Conservation (phyloP, 768 basidiomycete genomes). For the Kwoniella dejecticola region DNA sequence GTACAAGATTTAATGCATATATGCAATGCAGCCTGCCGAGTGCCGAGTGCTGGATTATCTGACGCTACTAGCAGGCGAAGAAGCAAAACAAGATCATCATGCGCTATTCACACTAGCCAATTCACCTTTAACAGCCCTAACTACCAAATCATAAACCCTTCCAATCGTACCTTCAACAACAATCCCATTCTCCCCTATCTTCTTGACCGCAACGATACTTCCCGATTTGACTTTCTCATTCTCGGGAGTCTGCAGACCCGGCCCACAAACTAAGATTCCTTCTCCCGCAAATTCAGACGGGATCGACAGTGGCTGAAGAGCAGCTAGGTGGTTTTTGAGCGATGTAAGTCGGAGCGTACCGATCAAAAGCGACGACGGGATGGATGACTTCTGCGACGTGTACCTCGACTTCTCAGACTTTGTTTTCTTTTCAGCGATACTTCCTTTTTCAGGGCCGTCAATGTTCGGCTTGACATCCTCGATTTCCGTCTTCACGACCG, state of each 20-base stretch:
- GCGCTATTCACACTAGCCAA: conserved; percentile 76
- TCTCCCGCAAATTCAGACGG: conserved; percentile 96
- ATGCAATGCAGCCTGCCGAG: too few relatives aligned
- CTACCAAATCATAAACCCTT: conserved; percentile 82
- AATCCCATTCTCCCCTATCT: conserved; percentile 78
- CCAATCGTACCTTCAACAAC: conserved; percentile 88
- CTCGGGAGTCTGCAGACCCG: conserved; percentile 52
- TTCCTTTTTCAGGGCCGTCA: not conserved
- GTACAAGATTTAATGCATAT: too few relatives aligned
- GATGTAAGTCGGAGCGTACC: conserved; percentile 92
- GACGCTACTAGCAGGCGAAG: too few relatives aligned
- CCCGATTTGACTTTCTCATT: conserved; percentile 39
- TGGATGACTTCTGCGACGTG: conserved; percentile 54
- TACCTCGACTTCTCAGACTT: not conserved
- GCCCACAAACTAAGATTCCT: conserved; percentile 83
- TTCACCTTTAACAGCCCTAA: conserved; percentile 83
- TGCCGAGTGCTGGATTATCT: too few relatives aligned
- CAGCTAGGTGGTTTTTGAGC: conserved; percentile 75
- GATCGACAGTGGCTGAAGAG: conserved; percentile 63
- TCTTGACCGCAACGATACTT: conserved; percentile 74
- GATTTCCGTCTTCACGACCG: not conserved
- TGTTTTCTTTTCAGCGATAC: not conserved
- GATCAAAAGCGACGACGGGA: conserved; percentile 93
- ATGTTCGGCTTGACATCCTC: not conserved
- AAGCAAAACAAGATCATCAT: not conserved